Base-by-base conservation (phyloP, 2,329 filamentous ascomycete genomes). In the Colletotrichum horii region DNA sequence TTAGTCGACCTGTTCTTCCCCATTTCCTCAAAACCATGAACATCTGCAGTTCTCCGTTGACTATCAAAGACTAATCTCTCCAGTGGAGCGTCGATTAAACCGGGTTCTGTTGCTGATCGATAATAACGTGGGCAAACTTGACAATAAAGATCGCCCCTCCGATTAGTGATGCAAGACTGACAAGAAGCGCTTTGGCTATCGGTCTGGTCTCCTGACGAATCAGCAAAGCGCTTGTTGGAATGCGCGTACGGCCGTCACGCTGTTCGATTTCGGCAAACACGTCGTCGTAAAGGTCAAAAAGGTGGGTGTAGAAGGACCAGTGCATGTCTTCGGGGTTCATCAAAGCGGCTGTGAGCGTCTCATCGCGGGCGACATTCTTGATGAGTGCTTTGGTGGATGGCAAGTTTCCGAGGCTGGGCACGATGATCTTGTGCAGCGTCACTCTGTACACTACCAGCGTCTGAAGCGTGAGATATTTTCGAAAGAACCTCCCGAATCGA, bases 111-210 rank as follows among this genome's bases (percentile, higher is more conserved):
- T 48, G n/a, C 19, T 12, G n/a, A n/a, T 48, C 38, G 38, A 48
- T 19, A 5, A n/a, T 9, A n/a, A 48, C 6, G n/a, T 7, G 38
- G 38, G 3, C 19, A 48, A 19, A 48, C 38, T 48, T 19, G 38
- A 19, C 38, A 19, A 48, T 1, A 7, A 48, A 48, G 19, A 48
- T n/a, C 19, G 38, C 6, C 28, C 28, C 19, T 3, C 38, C 38
- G 9, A 48, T n/a, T 9, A 8, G 6, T 28, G 38, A 48, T n/a
- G 6, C 9, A 48, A 48, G 38, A n/a, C 19, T 48, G 38, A 48
- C 3, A 9, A 48, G 38, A 48, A 48, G 38, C 38, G 9, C 38
- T 0, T 43, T 0, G 0, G 1, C 0, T 0, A 48, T 48, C 2
- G 38, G 38, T 9, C 38, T 48, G 11, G 19, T 48, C 19, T 48